Conservation (phyloP, 208 protist species). For the Acanthamoeba castellanii region DNA sequence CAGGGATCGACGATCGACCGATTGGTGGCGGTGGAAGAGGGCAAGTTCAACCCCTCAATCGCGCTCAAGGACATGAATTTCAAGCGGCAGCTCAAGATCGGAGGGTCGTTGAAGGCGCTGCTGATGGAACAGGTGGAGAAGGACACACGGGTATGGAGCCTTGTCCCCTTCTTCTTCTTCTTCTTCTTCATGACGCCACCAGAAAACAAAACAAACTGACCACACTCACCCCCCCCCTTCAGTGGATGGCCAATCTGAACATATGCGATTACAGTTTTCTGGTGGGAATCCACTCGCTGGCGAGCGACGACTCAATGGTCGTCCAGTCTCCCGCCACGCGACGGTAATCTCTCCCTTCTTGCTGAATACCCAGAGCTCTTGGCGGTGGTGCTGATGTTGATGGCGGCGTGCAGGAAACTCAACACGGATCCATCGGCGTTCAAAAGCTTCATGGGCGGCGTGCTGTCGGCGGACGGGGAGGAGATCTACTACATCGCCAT, state of each 20-base stretch:
- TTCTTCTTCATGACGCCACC: too few relatives aligned
- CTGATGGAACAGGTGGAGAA: constrained; percentile 79
- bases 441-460: constrained; percentile 62
- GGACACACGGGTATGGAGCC: constrained; percentile 60
- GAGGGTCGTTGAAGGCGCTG: constrained; percentile 47
- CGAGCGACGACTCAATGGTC: neutral
- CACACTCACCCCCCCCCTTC: neutral
- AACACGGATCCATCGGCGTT: constrained; percentile 57
- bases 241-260: constrained; percentile 75
- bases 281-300: constrained; percentile 64
- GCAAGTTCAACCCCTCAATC: constrained; percentile 62
- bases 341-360: neutral
- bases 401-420: neutral
- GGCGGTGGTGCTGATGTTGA: neutral
- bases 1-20: constrained; percentile 74
- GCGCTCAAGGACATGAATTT: constrained; percentile 78
- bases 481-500: constrained; percentile 74
- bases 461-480: constrained; percentile 47
- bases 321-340: neutral
- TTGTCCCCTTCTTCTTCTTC: neutral
- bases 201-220: neutral
- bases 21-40: constrained; percentile 65
- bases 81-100: constrained; percentile 70
- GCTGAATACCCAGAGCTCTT: neutral
- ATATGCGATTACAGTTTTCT: constrained; percentile 76